These are phyloP conservation scores for Suhomyces kilbournensis DNA, from an alignment of 805 yeast species.

Conservation along the genomic window DNA sequence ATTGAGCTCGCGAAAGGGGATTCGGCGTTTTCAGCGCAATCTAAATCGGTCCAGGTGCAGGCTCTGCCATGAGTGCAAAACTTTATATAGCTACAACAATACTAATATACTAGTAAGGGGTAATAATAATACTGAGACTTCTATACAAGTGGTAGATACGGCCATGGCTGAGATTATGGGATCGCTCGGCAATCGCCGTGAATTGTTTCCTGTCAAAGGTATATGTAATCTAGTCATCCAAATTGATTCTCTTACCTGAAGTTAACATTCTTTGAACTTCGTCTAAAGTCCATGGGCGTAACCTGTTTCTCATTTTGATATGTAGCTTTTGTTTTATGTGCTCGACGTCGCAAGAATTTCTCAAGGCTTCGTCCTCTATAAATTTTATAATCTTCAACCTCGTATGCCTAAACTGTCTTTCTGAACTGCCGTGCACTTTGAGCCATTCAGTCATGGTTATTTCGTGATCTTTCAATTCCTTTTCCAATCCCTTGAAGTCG, in stretches of 20 bases:
- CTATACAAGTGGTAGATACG: not conserved
- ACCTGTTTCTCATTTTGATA: conserved; percentile 25
- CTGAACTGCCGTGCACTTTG: conserved; percentile 27
- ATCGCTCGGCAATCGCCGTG: not conserved
- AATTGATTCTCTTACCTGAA: conserved; percentile 22
- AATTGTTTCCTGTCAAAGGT: not conserved
- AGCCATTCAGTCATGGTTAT: conserved; percentile 29
- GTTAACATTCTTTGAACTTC: conserved; percentile 33
- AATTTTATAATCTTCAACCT: conserved; percentile 26
- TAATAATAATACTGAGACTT: not conserved
- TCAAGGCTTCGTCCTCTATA: conserved; percentile 27
- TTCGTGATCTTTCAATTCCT: conserved; percentile 20
- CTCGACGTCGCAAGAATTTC: conserved; percentile 17
- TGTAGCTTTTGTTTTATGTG: conserved; percentile 24
- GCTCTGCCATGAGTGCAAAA: not conserved
- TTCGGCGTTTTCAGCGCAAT: not conserved
- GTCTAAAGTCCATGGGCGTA: conserved; percentile 31
- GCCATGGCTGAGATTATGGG: not conserved
- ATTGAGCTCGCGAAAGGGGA: not conserved
- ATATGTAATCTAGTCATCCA: conserved; percentile 13
- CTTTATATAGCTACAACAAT: not conserved
- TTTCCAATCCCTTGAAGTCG: conserved; percentile 28
- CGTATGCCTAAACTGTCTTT: conserved; percentile 28
- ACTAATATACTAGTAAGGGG: not conserved
- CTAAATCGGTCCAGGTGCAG: not conserved